A percentile compares a stretch with the other conserved stretches of the same genome.
Conservation (phyloP, 164 flowering plant species). For the Sextonia rubra region DNA sequence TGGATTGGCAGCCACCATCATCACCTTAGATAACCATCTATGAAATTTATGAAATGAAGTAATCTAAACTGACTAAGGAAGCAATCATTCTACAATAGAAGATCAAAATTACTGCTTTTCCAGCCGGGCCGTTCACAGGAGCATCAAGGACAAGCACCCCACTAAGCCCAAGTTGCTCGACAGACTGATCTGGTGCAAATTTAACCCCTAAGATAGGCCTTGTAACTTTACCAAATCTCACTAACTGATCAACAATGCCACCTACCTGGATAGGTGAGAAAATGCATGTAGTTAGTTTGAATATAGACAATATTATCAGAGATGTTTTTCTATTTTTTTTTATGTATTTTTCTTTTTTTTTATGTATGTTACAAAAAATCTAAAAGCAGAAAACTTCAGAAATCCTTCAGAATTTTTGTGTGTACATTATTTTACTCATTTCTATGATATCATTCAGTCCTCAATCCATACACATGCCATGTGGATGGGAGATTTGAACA, state of each 20-base stretch:
- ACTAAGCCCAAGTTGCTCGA: conserved; percentile 92
- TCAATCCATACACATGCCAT: background rate
- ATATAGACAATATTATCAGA: too few relatives aligned
- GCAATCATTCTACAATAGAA: too few relatives aligned
- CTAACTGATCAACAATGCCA: conserved; percentile 93
- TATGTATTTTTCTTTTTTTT: too few relatives aligned
- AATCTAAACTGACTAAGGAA: too few relatives aligned
- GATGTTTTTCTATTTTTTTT: too few relatives aligned
- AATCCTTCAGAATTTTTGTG: background rate
- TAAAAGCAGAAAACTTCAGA: background rate
- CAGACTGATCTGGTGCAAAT: conserved; percentile 99
- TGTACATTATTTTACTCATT: background rate
- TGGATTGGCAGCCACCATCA: too few relatives aligned
- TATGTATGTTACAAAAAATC: background rate
- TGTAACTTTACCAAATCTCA: conserved; percentile 84
- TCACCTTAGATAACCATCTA: too few relatives aligned
- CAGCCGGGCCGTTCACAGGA: conserved; percentile 90
- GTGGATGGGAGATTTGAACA: too few relatives aligned
- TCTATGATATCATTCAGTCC: background rate
- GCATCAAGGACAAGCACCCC: conserved; percentile 97
- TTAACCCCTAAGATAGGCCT: conserved; percentile 93
- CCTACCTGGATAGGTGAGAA: conserved; percentile 44
- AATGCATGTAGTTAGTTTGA: too few relatives aligned
- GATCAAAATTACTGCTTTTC: conserved; percentile 69
- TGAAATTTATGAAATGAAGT: too few relatives aligned